Base-by-base conservation (phyloP, 2,329 filamentous ascomycete genomes). In the Zopfia rhizophila region DNA sequence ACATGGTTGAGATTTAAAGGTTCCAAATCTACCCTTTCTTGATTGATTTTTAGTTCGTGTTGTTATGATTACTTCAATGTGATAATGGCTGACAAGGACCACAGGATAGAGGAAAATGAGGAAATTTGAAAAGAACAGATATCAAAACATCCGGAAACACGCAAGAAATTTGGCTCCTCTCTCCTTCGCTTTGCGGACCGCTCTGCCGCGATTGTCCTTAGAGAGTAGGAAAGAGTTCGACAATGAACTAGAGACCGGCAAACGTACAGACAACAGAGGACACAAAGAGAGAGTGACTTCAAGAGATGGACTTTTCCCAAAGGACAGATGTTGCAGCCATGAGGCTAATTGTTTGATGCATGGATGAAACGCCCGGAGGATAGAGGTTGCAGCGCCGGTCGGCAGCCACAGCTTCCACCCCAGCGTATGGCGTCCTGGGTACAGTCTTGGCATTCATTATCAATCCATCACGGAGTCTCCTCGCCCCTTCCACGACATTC, bases 361-460 rank as follows among this genome's bases (percentile, higher is more conserved):
- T 57, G 56, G 58, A 49, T 69, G 66, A 70, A 71, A 71, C 68
- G 55, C 55, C 51, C 60, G 61, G 33, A 10, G 6, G 49, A 48
- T 58, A 55, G 56, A 51, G 55, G 51, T 58, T 52, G 44, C 56
- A 49, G 49, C 46, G 57, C 51, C 48, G 48, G 27, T 31, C n/a
- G n/a, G 30, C 14, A 33, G 30, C 30, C n/a, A 33, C 30, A n/a
- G n/a, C n/a, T n/a, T n/a, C n/a, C n/a, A n/a, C n/a, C n/a, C n/a
- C n/a, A n/a, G n/a, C n/a, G n/a, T n/a, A n/a, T n/a, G 37, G 37
- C 49, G 48, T 51, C 61, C 63, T 51, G 51, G 53, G 55, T 19
- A 42, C 58, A 60, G 56, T 45, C 47, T 33, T 65, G 60, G 64
- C 62, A 61, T n/a, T 65, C 55, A 61, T 61, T 51, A 55, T 38